Base-by-base conservation (phyloP, 352 stramenopile genomes). In the Poterioochromonas sp. region DNA sequence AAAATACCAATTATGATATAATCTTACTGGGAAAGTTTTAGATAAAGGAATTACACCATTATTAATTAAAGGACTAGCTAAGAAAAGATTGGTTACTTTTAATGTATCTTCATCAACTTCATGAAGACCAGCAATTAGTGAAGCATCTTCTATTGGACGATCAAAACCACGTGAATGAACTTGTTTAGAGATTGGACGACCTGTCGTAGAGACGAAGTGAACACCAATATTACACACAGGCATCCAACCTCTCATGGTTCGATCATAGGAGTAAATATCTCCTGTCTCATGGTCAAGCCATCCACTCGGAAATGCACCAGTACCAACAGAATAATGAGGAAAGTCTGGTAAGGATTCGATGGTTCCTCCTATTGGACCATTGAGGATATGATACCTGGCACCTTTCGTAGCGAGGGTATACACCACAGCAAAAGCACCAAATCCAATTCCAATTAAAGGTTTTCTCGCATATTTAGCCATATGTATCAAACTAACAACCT, bases 261-360 rank as follows among this genome's bases (percentile, higher is more conserved):
- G 34, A 73, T 73, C 12, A 29, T 51, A 73, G 63, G 63, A 32
- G 63, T 73, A 73, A 1, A 73, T 49, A 73, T 73, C 63, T 29
- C 63, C 63, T 20, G 63, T 73, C n/a, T 73, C 63, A 32, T 73
- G 47, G n/a, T 73, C 20, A 11, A 73, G 40, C 63, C 63, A 73
- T 26, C 63, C 63, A 32, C 63, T 47, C 3, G 63, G 63, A 73
- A 35, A 73, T 26, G 20, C 63, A 44, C 63, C 37, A 41, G 63
- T 73, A 5, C 63, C 63, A 32, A 47, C 8, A 43, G 37, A 73
- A 29, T 47, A 73, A 35, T 3, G 22, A 5, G 5, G 20, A 44
- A 73, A 73, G 8, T 15, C 20, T 51, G 29, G 18, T 29, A 73
- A 47, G 5, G 47, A 11, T 20, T 73, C 63, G 8, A 73, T 8